A percentile compares a stretch with the other conserved stretches of the same genome.
Evolutionary conservation across 2,329 filamentous ascomycete genomes (phyloP).

Genomic region (Epichloe coenophiala): DNA sequence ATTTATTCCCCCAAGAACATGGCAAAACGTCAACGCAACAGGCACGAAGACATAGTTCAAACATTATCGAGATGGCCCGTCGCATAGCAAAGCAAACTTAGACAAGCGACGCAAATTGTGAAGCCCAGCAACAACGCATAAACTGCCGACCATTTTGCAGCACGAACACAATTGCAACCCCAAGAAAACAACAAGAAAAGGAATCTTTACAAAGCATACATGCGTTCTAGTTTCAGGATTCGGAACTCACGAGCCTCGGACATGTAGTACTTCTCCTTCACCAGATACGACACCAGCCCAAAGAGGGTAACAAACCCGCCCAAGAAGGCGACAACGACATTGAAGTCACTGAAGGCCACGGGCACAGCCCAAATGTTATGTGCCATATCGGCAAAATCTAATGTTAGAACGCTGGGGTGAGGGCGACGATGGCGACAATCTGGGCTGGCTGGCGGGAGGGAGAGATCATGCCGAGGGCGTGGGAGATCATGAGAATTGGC

Average conservation of each 20-base stretch:
- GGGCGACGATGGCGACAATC: neutral
- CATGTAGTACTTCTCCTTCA: conserved; percentile 82
- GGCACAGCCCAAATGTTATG: conserved; percentile 19
- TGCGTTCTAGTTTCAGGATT: neutral
- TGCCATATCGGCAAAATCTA: conserved; percentile 9
- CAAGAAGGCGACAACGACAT: conserved; percentile 65
- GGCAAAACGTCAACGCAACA: too few species aligned
- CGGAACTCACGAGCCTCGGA: conserved; percentile 66
- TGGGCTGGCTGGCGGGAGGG: conserved; percentile 1
- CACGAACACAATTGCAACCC: too few species aligned
- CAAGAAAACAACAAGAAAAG: too few species aligned
- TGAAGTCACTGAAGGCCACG: conserved; percentile 61
- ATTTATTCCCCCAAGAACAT: too few species aligned
- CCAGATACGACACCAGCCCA: conserved; percentile 74
- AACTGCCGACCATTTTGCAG: too few species aligned
- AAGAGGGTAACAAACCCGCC: conserved; percentile 87
- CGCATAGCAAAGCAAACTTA: too few species aligned
- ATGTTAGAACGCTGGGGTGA: conserved; percentile 10
- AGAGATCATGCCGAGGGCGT: conserved; percentile 4
- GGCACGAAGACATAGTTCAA: too few species aligned
- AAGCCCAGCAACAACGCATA: too few species aligned
- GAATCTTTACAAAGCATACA: too few species aligned
- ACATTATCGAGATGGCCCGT: too few species aligned
- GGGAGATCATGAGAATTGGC: neutral
- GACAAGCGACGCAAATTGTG: too few species aligned